Conservation (phyloP, 805 yeast species). For the Candida orba region DNA sequence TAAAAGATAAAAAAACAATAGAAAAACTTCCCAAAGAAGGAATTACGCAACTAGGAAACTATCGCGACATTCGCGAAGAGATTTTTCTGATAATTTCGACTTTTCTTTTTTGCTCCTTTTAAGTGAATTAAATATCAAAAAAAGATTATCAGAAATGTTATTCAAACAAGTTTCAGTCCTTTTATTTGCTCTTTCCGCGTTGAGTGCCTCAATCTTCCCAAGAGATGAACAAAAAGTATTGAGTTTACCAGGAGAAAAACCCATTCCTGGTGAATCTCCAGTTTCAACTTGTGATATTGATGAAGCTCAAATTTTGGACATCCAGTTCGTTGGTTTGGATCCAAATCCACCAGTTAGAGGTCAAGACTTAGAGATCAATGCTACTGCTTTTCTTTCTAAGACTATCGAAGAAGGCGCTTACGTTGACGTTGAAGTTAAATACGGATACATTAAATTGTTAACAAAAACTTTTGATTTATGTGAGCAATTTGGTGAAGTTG, state of each 20-base stretch:
- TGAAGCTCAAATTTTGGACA: conserved; percentile 54
- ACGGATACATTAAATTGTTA: conserved; percentile 83
- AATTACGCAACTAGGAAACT: neutral
- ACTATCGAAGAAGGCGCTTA: conserved; percentile 79
- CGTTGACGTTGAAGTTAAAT: conserved; percentile 87
- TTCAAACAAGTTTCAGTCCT: neutral
- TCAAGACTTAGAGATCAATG: conserved; percentile 70
- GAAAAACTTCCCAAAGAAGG: neutral
- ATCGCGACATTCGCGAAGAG: no score
- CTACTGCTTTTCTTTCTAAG: conserved; percentile 53
- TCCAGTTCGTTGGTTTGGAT: conserved; percentile 49
- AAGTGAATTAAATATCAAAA: no score
- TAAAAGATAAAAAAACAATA: neutral
- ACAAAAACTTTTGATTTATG: conserved; percentile 92
- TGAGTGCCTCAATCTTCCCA: conserved; percentile 14
- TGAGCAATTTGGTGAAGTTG: conserved; percentile 78
- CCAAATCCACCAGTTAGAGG: conserved; percentile 94
- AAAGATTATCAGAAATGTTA: neutral
- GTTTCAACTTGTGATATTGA: conserved; percentile 65
- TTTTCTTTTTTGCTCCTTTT: no score
- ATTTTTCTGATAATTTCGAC: no score
- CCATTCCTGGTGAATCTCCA: conserved; percentile 90
- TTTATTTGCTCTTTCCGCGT: neutral
- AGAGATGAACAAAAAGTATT: conserved; percentile 13
- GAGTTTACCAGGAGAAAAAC: conserved; percentile 38